phyloP scores from a whole-genome alignment of 805 yeast genomes.

The Candida sphagnicola region DNA sequence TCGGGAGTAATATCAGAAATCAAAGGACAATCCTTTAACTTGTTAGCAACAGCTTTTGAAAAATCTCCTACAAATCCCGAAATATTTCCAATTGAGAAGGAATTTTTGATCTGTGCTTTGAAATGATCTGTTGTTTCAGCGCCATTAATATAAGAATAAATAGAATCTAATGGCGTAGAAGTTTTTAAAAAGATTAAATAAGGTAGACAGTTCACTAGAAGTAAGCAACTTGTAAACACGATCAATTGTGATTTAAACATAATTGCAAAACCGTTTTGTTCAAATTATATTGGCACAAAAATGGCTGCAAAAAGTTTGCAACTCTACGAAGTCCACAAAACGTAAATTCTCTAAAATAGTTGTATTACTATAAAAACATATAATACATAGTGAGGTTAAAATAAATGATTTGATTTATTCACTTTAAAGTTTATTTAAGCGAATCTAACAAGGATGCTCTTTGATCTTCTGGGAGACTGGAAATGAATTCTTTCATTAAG shows the following conservation, averaged over 20 bases:
- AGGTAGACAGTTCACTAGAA: constrained; percentile 6
- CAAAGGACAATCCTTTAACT: constrained; percentile 53
- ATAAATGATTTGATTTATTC: not conserved
- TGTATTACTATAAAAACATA: not conserved
- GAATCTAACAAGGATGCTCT: constrained; percentile 24
- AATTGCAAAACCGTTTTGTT: not conserved
- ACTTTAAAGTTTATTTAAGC: constrained; percentile 7
- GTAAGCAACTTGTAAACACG: not conserved
- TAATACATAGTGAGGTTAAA: not conserved
- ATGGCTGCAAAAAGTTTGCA: constrained; percentile 1
- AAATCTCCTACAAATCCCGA: constrained; percentile 67
- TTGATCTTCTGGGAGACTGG: constrained; percentile 32
- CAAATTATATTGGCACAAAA: not conserved
- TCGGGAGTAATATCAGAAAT: constrained; percentile 72
- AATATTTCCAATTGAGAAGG: constrained; percentile 66
- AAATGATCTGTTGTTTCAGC: constrained; percentile 28
- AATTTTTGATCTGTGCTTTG: constrained; percentile 44
- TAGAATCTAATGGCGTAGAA: constrained; percentile 44
- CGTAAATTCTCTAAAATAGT: too few relatives aligned
- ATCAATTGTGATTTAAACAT: not conserved
- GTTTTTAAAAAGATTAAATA: constrained; percentile 53
- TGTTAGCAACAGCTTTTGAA: constrained; percentile 42
- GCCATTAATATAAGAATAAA: constrained; percentile 36
- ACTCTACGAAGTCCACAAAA: too few relatives aligned
- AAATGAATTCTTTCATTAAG: constrained; percentile 33